A percentile compares a stretch with the other conserved stretches of the same genome.
Evolutionary conservation across 2,329 filamentous ascomycete genomes (phyloP).

Genomic region (Cercospora nicotianae): DNA sequence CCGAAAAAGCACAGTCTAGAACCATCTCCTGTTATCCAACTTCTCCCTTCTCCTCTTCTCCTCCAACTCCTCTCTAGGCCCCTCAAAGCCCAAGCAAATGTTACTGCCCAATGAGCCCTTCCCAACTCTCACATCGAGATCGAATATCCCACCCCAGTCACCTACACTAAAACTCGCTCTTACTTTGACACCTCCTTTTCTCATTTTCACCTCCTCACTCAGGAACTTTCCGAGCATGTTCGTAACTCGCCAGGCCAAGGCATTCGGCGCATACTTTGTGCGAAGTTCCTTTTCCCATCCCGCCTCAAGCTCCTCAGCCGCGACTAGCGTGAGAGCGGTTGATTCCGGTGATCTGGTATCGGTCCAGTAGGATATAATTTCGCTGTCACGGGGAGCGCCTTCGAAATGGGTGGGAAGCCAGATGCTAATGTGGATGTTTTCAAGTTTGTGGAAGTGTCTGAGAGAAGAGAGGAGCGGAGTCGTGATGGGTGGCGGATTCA

Average conservation of each 20-base stretch:
- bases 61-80: conserved; percentile 49
- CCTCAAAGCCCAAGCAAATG: conserved; percentile 44
- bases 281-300: conserved; percentile 46
- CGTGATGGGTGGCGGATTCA: conserved; percentile 42
- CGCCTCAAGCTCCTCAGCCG: conserved; percentile 35
- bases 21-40: conserved; percentile 47
- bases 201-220: conserved; percentile 43
- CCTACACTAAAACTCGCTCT: conserved; percentile 50
- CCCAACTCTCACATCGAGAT: conserved; percentile 48
- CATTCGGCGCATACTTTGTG: conserved; percentile 43
- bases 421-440: conserved; percentile 44
- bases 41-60: conserved; percentile 44
- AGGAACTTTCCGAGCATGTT: conserved; percentile 44
- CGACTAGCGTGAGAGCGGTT: conserved; percentile 41
- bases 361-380: conserved; percentile 49
- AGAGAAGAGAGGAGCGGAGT: conserved; percentile 43
- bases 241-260: conserved; percentile 45
- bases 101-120: conserved; percentile 35
- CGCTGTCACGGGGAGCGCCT: conserved; percentile 39
- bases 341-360: conserved; percentile 42
- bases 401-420: conserved; percentile 47
- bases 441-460: conserved; percentile 46
- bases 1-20: conserved; percentile 33
- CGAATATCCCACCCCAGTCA: conserved; percentile 45
- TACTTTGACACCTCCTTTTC: conserved; percentile 46